Conservation (phyloP, 2,329 filamentous ascomycete species). For the Rhinocladiella mackenziei region DNA sequence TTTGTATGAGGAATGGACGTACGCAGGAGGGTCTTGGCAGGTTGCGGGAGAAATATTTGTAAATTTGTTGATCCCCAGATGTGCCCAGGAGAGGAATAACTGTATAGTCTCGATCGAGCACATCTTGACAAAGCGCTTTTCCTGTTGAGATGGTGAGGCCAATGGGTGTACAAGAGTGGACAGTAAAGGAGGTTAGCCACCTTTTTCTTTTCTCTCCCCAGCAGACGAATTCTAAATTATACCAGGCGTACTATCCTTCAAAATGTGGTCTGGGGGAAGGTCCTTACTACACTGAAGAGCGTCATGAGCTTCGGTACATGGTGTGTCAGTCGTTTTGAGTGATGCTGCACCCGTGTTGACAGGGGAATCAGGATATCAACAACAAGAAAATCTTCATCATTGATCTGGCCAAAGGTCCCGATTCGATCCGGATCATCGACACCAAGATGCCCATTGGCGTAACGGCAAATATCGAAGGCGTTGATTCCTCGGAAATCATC, state of each 20-base stretch:
- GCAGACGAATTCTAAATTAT: not conserved
- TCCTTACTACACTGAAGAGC: slow-evolving; percentile 38
- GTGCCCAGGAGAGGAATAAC: too few relatives aligned
- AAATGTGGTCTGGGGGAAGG: slow-evolving; percentile 41
- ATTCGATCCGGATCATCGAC: slow-evolving; percentile 54
- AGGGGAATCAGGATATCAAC: slow-evolving; percentile 74
- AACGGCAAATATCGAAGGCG: slow-evolving; percentile 71
- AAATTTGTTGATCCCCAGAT: too few relatives aligned
- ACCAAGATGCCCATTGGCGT: slow-evolving; percentile 60
- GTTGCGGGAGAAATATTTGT: too few relatives aligned
- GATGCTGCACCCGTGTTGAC: slow-evolving; percentile 50
- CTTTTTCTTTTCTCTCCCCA: not conserved
- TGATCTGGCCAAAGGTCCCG: slow-evolving; percentile 59
- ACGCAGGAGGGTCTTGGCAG: too few relatives aligned
- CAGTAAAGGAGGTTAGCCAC: slow-evolving; percentile 42
- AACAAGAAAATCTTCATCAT: slow-evolving; percentile 69
- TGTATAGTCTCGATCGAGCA: too few relatives aligned
- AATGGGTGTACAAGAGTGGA: slow-evolving; percentile 41
- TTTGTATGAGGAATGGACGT: too few relatives aligned
- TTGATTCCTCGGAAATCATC: slow-evolving; percentile 60
- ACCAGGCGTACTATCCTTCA: slow-evolving; percentile 33
- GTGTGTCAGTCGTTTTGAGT: slow-evolving; percentile 9
- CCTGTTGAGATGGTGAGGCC: not conserved
- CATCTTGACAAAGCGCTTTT: too few relatives aligned
- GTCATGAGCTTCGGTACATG: slow-evolving; percentile 42